phyloP scores from a whole-genome alignment of 2,329 filamentous ascomycete species.

The Davidsoniella eucalypti region DNA sequence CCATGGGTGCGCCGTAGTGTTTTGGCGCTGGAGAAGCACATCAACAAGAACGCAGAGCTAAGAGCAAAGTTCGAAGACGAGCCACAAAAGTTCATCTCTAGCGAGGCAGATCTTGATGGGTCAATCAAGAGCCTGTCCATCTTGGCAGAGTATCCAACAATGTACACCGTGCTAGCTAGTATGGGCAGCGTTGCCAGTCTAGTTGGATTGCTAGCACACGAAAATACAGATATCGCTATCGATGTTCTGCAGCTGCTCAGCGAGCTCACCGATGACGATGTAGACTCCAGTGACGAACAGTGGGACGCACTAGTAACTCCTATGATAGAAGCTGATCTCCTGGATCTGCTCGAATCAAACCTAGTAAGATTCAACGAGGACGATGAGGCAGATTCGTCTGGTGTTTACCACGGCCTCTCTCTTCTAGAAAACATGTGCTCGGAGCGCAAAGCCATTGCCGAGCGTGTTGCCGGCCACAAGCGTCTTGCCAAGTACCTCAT shows the following conservation, averaged over 20 bases:
- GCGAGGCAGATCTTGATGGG: slow-evolving; percentile 76
- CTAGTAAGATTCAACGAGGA: slow-evolving; percentile 64
- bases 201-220: slow-evolving; percentile 72
- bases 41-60: slow-evolving; percentile 78
- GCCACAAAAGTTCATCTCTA: slow-evolving; percentile 67
- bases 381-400: slow-evolving; percentile 55
- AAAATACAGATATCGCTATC: slow-evolving; percentile 94
- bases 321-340: slow-evolving; percentile 45
- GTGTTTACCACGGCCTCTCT: slow-evolving; percentile 70
- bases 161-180: slow-evolving; percentile 67
- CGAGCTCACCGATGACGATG: slow-evolving; percentile 88
- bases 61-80: slow-evolving; percentile 70
- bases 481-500: slow-evolving; percentile 63
- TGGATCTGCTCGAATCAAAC: slow-evolving; percentile 61
- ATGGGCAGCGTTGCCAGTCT: slow-evolving; percentile 58
- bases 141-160: slow-evolving; percentile 67
- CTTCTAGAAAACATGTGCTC: slow-evolving; percentile 79
- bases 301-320: slow-evolving; percentile 56
- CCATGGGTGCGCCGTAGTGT: slow-evolving; percentile 71
- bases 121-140: slow-evolving; percentile 79
- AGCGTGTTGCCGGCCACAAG: slow-evolving; percentile 54
- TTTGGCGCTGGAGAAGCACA: slow-evolving; percentile 75
- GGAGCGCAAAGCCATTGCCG: slow-evolving; percentile 42
- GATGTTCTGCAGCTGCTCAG: slow-evolving; percentile 75
- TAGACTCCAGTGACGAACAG: slow-evolving; percentile 48